Base-by-base conservation (phyloP, 2,329 filamentous ascomycete species). In the Trichoderma gracile region DNA sequence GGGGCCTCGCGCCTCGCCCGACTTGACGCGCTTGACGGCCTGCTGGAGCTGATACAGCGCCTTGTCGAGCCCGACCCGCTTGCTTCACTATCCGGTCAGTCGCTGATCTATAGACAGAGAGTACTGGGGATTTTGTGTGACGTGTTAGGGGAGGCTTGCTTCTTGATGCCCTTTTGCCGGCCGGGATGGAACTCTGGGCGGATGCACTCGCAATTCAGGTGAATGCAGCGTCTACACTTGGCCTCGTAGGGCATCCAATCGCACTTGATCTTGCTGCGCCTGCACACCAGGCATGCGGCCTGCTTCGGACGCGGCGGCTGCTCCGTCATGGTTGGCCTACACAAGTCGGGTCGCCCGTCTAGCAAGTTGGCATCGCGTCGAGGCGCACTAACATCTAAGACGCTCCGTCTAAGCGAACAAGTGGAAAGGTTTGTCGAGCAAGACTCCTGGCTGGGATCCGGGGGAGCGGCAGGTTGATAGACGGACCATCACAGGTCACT, bases 161-260 rank as follows among this genome's bases (percentile, higher is more conserved):
- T 92, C 74, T 91, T 92, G 66, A 91, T 89, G 23, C 89, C 89
- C 72, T 91, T 91, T 71, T 90, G 88, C 56, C 89, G 81, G 8
- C 89, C 89, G 4, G 90, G 83, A 67, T 91, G 88, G 71, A 91
- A 90, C n/a, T 84, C 84, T n/a, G 84, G 89, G 2, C 90, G 85
- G 6, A 90, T 78, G 72, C 89, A 92, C 65, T 90, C 86, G 15
- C 78, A 73, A 40, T 82, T 80, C 8, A 83, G 77, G 70, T 86
- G 82, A 61, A 80, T 77, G 73, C 88, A 90, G 73, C 86, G 82
- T 68, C 86, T 86, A 73, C 88, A 90, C 27, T 81, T 78, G 21
- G 77, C 71, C 65, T 84, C 79, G 47, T 79, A 80, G 21, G 78
- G 74, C 47, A 81, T 80, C 68, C 86, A 84, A 66, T 86, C 84